phyloP scores from a whole-genome alignment of 2,329 filamentous ascomycete species.

The Sporothrix brunneoviolacea region DNA sequence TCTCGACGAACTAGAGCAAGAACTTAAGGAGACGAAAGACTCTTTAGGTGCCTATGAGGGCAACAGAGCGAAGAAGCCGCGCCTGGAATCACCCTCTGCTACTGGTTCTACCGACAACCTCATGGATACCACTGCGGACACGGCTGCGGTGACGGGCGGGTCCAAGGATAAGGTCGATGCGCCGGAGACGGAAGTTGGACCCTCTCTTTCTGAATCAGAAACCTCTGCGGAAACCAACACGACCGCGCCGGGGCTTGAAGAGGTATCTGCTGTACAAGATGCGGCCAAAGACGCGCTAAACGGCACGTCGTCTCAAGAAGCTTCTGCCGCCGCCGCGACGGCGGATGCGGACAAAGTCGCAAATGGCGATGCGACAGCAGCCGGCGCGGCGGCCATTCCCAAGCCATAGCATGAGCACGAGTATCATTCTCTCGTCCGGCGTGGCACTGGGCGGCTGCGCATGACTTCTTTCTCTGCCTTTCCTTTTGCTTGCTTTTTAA shows the following conservation, averaged over 20 bases:
- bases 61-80: slow-evolving; percentile 26
- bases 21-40: slow-evolving; percentile 36
- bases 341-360: neutral
- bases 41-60: slow-evolving; percentile 23
- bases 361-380: neutral
- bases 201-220: too few relatives aligned
- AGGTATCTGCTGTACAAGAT: neutral
- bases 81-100: slow-evolving; percentile 17
- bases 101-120: neutral
- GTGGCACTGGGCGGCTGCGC: too few relatives aligned
- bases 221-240: neutral
- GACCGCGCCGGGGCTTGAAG: neutral
- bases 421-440: too few relatives aligned
- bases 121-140: slow-evolving; percentile 1
- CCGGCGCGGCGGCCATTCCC: neutral
- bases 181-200: neutral
- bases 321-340: neutral
- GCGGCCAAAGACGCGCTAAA: neutral
- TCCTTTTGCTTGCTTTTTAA: too few relatives aligned
- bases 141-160: neutral
- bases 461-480: neutral
- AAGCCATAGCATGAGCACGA: slow-evolving; percentile 7
- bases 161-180: too few relatives aligned
- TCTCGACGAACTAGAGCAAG: slow-evolving; percentile 69
- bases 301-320: neutral